phyloP scores from a whole-genome alignment of 495 filamentous ascomycete genomes.

The Penicillium verhagenii region DNA sequence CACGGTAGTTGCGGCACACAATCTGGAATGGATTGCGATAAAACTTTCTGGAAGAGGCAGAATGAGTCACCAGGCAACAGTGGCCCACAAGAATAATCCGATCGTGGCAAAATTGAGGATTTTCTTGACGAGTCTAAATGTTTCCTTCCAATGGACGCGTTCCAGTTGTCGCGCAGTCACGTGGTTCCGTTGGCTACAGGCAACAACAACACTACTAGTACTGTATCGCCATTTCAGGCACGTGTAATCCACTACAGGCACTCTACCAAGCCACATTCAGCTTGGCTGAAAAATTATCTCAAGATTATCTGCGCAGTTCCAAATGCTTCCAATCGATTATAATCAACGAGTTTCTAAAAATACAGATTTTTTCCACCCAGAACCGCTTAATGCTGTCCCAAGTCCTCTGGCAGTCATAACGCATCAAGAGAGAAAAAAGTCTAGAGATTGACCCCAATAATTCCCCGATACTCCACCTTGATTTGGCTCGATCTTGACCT shows the following conservation, averaged over 20 bases:
- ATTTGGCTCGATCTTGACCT: neutral
- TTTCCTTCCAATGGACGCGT: slow-evolving; percentile 34
- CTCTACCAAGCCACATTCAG: neutral
- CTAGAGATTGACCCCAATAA: neutral
- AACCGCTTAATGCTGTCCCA: neutral
- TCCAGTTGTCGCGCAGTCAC: slow-evolving; percentile 41
- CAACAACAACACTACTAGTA: slow-evolving; percentile 1
- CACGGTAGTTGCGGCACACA: neutral
- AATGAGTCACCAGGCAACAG: slow-evolving; percentile 4
- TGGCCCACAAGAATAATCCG: slow-evolving; percentile 1
- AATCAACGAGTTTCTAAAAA: neutral
- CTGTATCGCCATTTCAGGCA: neutral
- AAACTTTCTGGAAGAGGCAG: neutral
- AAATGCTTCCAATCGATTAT: neutral
- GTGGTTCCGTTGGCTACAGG: slow-evolving; percentile 22
- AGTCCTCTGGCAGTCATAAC: neutral
- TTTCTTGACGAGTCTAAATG: slow-evolving; percentile 13
- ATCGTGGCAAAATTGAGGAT: slow-evolving; percentile 28
- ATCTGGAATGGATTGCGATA: neutral
- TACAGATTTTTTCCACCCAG: neutral
- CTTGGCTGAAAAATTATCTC: neutral
- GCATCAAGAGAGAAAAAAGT: neutral
- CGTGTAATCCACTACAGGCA: neutral
- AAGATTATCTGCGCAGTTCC: neutral
- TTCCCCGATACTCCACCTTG: neutral